Conservation (phyloP, 1,139 yeast species). For the Candida pseudoviswanathii region DNA sequence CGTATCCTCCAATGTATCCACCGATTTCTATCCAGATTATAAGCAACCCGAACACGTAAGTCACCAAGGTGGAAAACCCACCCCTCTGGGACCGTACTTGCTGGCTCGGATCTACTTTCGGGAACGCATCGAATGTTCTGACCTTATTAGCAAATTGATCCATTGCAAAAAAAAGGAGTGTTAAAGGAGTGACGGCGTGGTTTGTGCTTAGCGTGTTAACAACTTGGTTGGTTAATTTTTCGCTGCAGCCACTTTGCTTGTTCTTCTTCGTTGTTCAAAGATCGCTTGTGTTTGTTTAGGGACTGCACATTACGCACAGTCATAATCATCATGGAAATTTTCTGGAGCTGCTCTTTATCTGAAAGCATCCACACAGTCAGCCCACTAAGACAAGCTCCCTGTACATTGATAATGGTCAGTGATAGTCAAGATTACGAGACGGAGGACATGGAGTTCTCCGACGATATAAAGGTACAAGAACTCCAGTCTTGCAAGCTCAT, state of each 20-base stretch:
- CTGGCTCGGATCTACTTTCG: constrained; percentile 81
- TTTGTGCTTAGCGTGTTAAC: constrained; percentile 4
- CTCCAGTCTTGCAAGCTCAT: constrained; percentile 50
- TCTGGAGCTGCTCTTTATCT: neutral
- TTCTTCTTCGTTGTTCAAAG: neutral
- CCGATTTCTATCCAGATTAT: constrained; percentile 88
- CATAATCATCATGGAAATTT: neutral
- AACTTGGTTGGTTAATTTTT: neutral
- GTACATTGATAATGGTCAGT: neutral
- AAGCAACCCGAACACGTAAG: constrained; percentile 62
- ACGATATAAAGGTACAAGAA: constrained; percentile 38
- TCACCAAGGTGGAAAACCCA: constrained; percentile 70
- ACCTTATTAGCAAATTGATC: constrained; percentile 43
- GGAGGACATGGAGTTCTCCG: constrained; percentile 20
- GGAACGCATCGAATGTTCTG: constrained; percentile 84
- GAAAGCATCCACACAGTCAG: neutral
- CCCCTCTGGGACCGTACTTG: constrained; percentile 76
- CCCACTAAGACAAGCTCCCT: neutral
- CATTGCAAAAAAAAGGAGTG: constrained; percentile 24
- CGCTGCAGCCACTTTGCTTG: constrained; percentile 2
- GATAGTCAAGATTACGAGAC: neutral
- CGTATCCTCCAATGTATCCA: constrained; percentile 78
- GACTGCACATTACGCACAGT: neutral
- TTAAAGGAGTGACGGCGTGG: neutral
- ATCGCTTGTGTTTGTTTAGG: neutral